These are phyloP conservation scores for Cantharellus cinnabarinus DNA, from an alignment of 768 basidiomycete genomes.

Conservation along the genomic window DNA sequence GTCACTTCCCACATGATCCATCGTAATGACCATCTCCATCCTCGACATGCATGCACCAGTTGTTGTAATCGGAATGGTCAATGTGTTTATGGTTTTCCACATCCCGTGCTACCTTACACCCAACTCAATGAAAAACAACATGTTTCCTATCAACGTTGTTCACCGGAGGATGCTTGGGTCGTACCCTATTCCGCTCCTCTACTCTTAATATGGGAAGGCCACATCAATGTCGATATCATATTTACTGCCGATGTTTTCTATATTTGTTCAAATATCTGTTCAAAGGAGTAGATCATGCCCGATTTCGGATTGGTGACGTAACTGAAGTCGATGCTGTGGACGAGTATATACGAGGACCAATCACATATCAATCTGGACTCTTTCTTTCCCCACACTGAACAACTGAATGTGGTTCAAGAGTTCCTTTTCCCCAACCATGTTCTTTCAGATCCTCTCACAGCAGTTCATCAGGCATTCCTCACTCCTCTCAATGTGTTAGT, in stretches of 20 bases:
- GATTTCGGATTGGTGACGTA: not conserved
- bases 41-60: not conserved
- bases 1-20: not conserved
- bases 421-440: constrained; percentile 15
- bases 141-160: not conserved
- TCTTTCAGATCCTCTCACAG: constrained; percentile 12
- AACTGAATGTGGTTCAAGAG: constrained; percentile 12
- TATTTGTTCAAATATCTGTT: constrained; percentile 11
- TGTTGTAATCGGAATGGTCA: not conserved
- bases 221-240: constrained; percentile 6
- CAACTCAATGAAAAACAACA: too few species aligned
- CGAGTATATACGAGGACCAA: constrained; percentile 7
- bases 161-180: not conserved
- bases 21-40: not conserved
- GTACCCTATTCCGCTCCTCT: constrained; percentile 2
- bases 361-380: constrained; percentile 10
- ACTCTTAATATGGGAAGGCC: constrained; percentile 2
- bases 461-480: constrained; percentile 18
- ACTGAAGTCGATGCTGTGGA: constrained; percentile 2
- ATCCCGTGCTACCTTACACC: too few species aligned
- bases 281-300: constrained; percentile 4
- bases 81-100: not conserved
- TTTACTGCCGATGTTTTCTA: not conserved
- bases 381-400: constrained; percentile 9
- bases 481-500: constrained; percentile 21